phyloP scores from a whole-genome alignment of 768 basidiomycete genomes.

The Boletus eberwhitei region DNA sequence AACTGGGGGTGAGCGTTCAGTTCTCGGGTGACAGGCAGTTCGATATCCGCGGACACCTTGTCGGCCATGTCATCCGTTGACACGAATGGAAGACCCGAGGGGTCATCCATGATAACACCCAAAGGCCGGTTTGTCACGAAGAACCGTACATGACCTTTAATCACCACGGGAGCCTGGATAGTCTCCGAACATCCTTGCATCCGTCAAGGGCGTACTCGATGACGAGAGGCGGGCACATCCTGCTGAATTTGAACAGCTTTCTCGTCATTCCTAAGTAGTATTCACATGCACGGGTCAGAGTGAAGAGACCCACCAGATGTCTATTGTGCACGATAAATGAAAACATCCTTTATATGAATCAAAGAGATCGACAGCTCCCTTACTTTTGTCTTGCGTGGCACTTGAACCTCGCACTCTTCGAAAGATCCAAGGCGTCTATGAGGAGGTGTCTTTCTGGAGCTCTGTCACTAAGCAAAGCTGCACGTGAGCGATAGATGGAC shows the following conservation, averaged over 20 bases:
- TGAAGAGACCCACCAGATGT: too few relatives aligned
- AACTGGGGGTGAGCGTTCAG: not conserved
- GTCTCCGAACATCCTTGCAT: not conserved
- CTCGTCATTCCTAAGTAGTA: not conserved
- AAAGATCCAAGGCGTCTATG: too few relatives aligned
- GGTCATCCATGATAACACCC: not conserved
- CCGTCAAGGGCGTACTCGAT: not conserved
- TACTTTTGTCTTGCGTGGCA: too few relatives aligned
- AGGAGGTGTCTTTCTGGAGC: too few relatives aligned
- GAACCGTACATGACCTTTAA: not conserved
- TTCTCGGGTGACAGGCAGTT: not conserved
- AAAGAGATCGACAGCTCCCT: too few relatives aligned
- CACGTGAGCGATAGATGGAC: constrained; percentile 16
- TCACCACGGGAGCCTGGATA: not conserved
- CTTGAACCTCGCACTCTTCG: too few relatives aligned
- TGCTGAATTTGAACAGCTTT: not conserved
- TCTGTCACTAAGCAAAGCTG: too few relatives aligned
- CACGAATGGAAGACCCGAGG: not conserved
- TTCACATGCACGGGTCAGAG: too few relatives aligned
- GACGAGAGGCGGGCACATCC: not conserved
- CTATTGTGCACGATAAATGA: too few relatives aligned
- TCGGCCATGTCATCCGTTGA: not conserved
- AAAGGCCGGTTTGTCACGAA: not conserved
- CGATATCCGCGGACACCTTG: not conserved
- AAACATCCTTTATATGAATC: too few relatives aligned